These are phyloP conservation scores for Fennellomyces sp. DNA, from an alignment of 371 early-diverging fungal species.

Conservation along the genomic window DNA sequence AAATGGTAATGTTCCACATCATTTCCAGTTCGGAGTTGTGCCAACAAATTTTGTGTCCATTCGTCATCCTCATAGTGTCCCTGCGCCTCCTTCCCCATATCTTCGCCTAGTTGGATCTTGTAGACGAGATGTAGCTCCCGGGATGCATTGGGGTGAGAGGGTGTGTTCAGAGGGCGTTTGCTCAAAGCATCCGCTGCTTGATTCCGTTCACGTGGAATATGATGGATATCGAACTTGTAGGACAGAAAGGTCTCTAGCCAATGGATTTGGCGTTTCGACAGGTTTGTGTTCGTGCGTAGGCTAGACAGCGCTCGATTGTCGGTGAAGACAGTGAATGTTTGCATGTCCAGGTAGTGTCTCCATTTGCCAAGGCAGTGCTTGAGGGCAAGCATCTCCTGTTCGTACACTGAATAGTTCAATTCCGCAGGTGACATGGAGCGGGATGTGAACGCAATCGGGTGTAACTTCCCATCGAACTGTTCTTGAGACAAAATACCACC, in stretches of 20 bases:
- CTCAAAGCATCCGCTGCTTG: background rate
- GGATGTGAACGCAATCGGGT: slow-evolving; percentile 3
- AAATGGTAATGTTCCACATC: too few species aligned
- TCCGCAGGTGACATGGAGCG: background rate
- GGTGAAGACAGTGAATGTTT: background rate
- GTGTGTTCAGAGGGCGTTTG: too few species aligned
- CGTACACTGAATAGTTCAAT: background rate
- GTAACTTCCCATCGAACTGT: background rate
- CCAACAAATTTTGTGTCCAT: too few species aligned
- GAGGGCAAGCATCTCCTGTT: too few species aligned
- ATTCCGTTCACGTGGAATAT: background rate
- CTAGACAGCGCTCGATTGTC: background rate
- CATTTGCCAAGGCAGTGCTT: too few species aligned
- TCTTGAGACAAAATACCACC: slow-evolving; percentile 16
- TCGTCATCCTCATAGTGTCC: too few species aligned
- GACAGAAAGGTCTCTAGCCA: background rate
- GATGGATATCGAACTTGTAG: background rate
- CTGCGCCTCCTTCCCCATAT: too few species aligned
- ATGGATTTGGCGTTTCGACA: background rate
- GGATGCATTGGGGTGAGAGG: too few species aligned
- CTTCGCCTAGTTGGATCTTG: too few species aligned
- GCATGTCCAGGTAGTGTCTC: background rate
- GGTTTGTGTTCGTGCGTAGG: background rate
- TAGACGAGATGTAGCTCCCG: too few species aligned
- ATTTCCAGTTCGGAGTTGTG: too few species aligned